Conservation (phyloP, 345 rosid species). For the Orychophragmus violaceus region DNA sequence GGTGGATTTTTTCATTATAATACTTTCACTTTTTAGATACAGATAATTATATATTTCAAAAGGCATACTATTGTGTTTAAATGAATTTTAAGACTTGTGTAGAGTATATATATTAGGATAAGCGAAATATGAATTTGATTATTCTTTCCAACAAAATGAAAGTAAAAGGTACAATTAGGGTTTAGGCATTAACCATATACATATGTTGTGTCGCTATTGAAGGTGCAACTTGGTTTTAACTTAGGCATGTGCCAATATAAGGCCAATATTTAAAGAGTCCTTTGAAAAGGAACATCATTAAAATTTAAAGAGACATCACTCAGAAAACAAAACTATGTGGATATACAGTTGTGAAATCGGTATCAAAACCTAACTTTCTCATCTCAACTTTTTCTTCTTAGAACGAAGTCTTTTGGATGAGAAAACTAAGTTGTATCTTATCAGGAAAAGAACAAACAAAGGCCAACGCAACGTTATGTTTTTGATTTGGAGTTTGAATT, state of each 20-base stretch:
- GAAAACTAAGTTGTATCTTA: neutral
- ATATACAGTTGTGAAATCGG: neutral
- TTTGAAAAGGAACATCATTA: neutral
- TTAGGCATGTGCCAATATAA: constrained; percentile 30
- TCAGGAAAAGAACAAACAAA: neutral
- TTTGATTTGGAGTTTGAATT: neutral
- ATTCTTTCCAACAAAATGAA: neutral
- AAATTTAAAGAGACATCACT: constrained; percentile 13
- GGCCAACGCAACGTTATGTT: neutral
- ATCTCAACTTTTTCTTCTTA: neutral
- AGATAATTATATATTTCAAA: neutral
- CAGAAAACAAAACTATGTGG: neutral
- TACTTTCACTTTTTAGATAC: neutral
- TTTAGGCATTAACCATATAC: constrained; percentile 9
- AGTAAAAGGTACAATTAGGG: neutral
- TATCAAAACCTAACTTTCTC: neutral
- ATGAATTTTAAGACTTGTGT: neutral
- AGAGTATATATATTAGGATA: neutral
- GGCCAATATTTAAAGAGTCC: constrained; percentile 28
- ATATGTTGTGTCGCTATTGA: constrained; percentile 12
- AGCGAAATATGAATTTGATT: neutral
- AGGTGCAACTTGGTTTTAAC: constrained; percentile 19
- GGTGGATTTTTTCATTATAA: neutral
- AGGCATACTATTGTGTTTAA: neutral
- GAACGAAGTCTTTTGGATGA: neutral